Evolutionary conservation across 2,329 filamentous ascomycete genomes (phyloP).

Genomic region (Microcyclosporella mali): DNA sequence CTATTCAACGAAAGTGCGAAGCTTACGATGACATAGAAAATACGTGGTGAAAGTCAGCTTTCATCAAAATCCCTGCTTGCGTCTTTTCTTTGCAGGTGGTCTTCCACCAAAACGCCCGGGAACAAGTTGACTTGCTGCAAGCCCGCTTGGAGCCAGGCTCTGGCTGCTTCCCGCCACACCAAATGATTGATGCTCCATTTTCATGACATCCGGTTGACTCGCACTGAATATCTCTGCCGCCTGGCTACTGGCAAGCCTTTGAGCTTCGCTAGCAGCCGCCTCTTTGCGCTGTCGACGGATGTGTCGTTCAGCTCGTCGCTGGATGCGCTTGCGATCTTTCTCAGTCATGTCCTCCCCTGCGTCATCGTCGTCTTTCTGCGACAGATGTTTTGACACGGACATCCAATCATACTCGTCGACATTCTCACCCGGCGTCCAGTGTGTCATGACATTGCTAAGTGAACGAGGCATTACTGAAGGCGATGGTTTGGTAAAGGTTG

Average conservation of each 20-base stretch:
- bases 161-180: conserved; percentile 20
- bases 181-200: conserved; percentile 9
- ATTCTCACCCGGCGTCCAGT: conserved; percentile 37
- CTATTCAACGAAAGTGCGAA: not conserved
- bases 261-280: conserved; percentile 23
- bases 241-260: conserved; percentile 26
- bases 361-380: conserved; percentile 23
- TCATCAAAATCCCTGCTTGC: conserved; percentile 34
- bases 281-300: conserved; percentile 38
- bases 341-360: conserved; percentile 34
- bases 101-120: conserved; percentile 30
- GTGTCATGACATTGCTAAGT: conserved; percentile 34
- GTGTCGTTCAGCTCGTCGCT: conserved; percentile 36
- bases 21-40: no score
- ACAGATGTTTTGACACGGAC: conserved; percentile 25
- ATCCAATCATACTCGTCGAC: conserved; percentile 39
- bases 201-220: conserved; percentile 21
- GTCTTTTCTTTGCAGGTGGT: conserved; percentile 40
- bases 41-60: no score
- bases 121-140: conserved; percentile 30
- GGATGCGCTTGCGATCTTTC: conserved; percentile 32
- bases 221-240: conserved; percentile 25
- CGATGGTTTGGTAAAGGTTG: conserved; percentile 28
- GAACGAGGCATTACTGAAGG: conserved; percentile 26
- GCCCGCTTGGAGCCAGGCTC: conserved; percentile 7